Conservation (phyloP, 2,329 filamentous ascomycete species). For the Pestalotiopsis sp. region DNA sequence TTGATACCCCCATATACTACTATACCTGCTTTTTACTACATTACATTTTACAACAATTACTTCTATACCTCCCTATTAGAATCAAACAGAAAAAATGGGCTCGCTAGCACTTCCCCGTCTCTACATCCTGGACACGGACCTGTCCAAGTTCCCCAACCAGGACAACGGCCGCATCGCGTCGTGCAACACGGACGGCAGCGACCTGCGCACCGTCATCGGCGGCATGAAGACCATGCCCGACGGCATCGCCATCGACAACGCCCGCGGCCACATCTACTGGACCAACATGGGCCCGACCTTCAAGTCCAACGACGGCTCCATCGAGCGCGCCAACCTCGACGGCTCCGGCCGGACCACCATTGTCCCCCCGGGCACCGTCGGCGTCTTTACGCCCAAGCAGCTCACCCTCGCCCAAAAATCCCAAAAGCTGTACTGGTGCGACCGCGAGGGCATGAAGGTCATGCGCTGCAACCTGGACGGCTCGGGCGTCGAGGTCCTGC, state of each 20-base stretch:
- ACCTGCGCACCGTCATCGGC: constrained; percentile 12
- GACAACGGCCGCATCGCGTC: constrained; percentile 15
- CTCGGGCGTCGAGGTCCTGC: constrained; percentile 19
- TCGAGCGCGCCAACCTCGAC: constrained; percentile 40
- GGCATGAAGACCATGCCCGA: constrained; percentile 20
- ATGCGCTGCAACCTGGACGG: constrained; percentile 27
- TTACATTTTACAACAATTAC: not conserved
- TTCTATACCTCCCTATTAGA: too few relatives aligned
- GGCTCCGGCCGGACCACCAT: constrained; percentile 41
- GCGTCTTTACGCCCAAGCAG: constrained; percentile 39
- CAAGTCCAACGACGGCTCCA: constrained; percentile 34
- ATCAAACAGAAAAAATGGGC: constrained; percentile 5
- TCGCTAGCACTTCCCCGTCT: constrained; percentile 14
- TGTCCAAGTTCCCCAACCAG: constrained; percentile 13
- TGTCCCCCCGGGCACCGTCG: constrained; percentile 33
- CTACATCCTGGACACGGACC: constrained; percentile 16
- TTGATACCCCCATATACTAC: not conserved
- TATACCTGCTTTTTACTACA: not conserved
- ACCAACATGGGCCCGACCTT: constrained; percentile 38
- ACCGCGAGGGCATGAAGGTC: constrained; percentile 30
- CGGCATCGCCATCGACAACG: constrained; percentile 32
- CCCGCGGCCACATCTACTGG: constrained; percentile 36
- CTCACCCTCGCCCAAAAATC: constrained; percentile 9
- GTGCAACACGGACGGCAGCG: constrained; percentile 15
- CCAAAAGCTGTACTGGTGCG: constrained; percentile 27